Evolutionary conservation across 768 basidiomycete genomes (phyloP), one percentile per base, ranked within the genome.

Genomic region (Rhodotorula toruloides): DNA sequence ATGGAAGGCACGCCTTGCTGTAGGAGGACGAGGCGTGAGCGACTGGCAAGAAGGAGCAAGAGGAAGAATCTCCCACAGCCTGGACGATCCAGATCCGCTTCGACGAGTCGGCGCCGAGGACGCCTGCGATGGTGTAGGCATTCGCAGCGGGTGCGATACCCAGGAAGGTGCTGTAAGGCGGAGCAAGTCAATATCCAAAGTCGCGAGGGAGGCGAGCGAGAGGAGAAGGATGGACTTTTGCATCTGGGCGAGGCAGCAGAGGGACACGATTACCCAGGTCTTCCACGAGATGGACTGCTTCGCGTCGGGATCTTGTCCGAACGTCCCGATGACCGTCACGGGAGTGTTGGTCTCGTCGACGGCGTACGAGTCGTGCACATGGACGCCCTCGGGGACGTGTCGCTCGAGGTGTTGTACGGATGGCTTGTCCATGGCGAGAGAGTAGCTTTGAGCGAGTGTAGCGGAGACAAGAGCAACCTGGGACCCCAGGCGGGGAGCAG

Each of bases 11-110:
- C 59, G 29, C 27, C 27, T 48, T 49, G 58, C 50, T 52, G 50
- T 22, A 21, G 29, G 16, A 22, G 50, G 50, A 36, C 4, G 32
- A 22, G 2, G 16, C 34, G 34, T 52, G 32, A 19, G 4, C 3
- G 29, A 49, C 29, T 16, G 7, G 32, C 17, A 13, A 19, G 32
- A 36, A 22, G 50, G 10, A 36, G 31, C 3, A 36, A 5, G 12
- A 4, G 31, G 32, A 4, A 21, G 50, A 52, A 31, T 10, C 3
- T n/a, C 39, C 2, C 4, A 37, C 54, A 0, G 59, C 59, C 17
- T 61, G 59, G 25, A 61, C 49, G 40, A 61, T 61, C 59, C 59
- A 61, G 59, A 61, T 53, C 17, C 59, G 59, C 39, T 61, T 12
- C 12, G 39, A 34, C 0, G 50, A 11, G 6, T 25, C 27, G 36